Evolutionary conservation across 2,329 filamentous ascomycete genomes (phyloP).

Genomic region (Aciculosporium take): DNA sequence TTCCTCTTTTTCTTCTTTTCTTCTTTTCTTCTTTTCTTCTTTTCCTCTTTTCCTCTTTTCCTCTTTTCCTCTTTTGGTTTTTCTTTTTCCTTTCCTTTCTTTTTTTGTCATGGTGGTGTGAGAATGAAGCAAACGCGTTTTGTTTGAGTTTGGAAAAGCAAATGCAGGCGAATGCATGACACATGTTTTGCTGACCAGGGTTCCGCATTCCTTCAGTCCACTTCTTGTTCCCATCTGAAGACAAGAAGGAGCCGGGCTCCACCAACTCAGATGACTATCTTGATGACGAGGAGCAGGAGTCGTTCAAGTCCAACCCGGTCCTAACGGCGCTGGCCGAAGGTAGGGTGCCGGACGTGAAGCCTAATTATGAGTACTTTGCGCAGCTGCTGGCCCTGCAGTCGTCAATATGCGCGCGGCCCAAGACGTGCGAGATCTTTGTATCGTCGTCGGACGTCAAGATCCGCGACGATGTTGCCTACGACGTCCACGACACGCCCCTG

Average conservation of each 20-base stretch:
- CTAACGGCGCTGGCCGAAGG: slow-evolving; percentile 45
- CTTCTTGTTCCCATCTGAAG: slow-evolving; percentile 43
- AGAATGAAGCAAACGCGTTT: too few species aligned
- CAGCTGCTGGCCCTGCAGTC: slow-evolving; percentile 40
- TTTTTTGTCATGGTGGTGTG: too few species aligned
- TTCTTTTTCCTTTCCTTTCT: too few species aligned
- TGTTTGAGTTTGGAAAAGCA: neutral
- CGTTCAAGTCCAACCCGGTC: slow-evolving; percentile 52
- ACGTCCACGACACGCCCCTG: slow-evolving; percentile 29
- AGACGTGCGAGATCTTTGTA: slow-evolving; percentile 45
- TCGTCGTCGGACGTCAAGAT: slow-evolving; percentile 39
- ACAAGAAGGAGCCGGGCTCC: slow-evolving; percentile 42
- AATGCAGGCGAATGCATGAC: too few species aligned
- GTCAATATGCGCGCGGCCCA: slow-evolving; percentile 38
- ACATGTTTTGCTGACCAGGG: slow-evolving; percentile 1
- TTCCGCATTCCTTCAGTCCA: slow-evolving; percentile 28
- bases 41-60: too few species aligned
- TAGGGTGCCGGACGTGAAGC: slow-evolving; percentile 41
- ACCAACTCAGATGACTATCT: slow-evolving; percentile 45
- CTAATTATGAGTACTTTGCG: slow-evolving; percentile 48
- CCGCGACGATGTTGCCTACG: slow-evolving; percentile 31
- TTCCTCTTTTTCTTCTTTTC: too few species aligned
- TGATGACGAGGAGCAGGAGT: slow-evolving; percentile 30
- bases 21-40: too few species aligned
- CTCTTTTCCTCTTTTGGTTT: too few species aligned